Evolutionary conservation across 2,329 filamentous ascomycete genomes (phyloP), one percentile per base, ranked within the genome.

Genomic region (Xylaria polymorpha): DNA sequence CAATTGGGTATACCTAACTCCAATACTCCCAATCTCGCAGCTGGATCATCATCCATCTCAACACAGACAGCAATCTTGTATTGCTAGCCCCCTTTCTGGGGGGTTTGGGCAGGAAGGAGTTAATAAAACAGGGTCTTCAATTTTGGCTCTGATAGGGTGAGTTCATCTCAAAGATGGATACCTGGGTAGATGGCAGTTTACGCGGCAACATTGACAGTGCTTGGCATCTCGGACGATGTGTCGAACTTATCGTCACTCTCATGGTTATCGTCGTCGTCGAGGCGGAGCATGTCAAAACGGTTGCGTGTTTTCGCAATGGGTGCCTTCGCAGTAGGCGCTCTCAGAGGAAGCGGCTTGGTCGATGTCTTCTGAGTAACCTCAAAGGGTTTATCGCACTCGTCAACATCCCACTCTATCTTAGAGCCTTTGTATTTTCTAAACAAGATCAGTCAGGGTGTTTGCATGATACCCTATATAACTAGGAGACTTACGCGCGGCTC

Each of bases 301-400:
- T 78, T 78, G 32, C 62, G 73, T 29, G 71, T 55, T 22, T 61
- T 68, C 29, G 70, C 46, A 20, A 51, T 51, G 7, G 70, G 59
- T 2, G 66, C 18, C 53, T 75, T 74, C 1, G 57, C 46, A 4
- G 69, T 41, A 9, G 62, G 35, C 4, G 41, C 50, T 55, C 29
- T 70, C 29, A 66, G 70, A 3, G 66, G 69, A 39, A 64, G 64
- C 18, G 65, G 71, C 61, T 74, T 72, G 7, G 57, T 37, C 22
- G 56, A 32, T 29, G 56, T 20, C 58, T 73, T 74, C 73, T 80
- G 78, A 43, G 71, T 71, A 61, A 72, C 79, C 50, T 83, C 78
- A 57, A 91, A 78, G 0, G 90, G 85, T 65, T 86, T 85, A 44
- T 88, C 87, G 76, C 93, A 97, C 73, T 94, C 92, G 74, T 97